A percentile compares a stretch with the other conserved stretches of the same genome.
phyloP scores from a whole-genome alignment of 2,329 filamentous ascomycete species.

The Dendrostoma leiphaemia region DNA sequence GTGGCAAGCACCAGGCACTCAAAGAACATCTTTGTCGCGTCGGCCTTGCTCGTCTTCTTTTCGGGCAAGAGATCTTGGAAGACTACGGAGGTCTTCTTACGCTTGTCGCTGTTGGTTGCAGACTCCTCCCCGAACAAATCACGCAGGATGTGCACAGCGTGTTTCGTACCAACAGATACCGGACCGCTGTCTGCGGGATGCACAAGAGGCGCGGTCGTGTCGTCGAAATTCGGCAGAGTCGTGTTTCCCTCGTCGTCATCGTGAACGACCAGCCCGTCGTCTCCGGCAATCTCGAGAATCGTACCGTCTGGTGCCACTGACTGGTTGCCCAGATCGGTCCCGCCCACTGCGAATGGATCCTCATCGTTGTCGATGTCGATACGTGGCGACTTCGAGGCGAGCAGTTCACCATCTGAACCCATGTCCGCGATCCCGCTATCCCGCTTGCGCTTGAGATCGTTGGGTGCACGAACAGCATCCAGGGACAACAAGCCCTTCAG shows the following conservation, averaged over 20 bases:
- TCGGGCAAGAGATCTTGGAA: constrained; percentile 93
- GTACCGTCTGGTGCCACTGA: constrained; percentile 59
- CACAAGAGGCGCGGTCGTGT: constrained; percentile 71
- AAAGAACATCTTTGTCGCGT: constrained; percentile 99
- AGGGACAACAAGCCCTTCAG: constrained; percentile 89
- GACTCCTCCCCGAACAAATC: constrained; percentile 79
- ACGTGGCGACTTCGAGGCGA: constrained; percentile 66
- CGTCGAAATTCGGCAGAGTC: constrained; percentile 67
- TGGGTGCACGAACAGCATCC: constrained; percentile 71
- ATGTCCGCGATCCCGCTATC: constrained; percentile 83
- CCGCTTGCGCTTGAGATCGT: constrained; percentile 89
- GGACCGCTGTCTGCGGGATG: constrained; percentile 83
- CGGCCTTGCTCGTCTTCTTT: constrained; percentile 73
- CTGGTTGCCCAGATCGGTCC: constrained; percentile 51
- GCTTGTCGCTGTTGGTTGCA: constrained; percentile 66
- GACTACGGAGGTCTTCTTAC: constrained; percentile 73
- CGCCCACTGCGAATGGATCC: constrained; percentile 45
- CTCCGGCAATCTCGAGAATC: constrained; percentile 62
- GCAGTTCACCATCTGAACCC: constrained; percentile 60
- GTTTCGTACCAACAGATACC: constrained; percentile 87
- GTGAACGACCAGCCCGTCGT: constrained; percentile 44
- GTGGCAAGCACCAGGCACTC: constrained; percentile 93
- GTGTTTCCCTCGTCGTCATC: constrained; percentile 49
- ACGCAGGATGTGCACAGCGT: constrained; percentile 90
- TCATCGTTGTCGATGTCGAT: constrained; percentile 68